Percentiles rank a stretch among this genome's conserved stretches.
Conservation (phyloP, 805 yeast genomes). For the Schwanniomyces yamadae region DNA sequence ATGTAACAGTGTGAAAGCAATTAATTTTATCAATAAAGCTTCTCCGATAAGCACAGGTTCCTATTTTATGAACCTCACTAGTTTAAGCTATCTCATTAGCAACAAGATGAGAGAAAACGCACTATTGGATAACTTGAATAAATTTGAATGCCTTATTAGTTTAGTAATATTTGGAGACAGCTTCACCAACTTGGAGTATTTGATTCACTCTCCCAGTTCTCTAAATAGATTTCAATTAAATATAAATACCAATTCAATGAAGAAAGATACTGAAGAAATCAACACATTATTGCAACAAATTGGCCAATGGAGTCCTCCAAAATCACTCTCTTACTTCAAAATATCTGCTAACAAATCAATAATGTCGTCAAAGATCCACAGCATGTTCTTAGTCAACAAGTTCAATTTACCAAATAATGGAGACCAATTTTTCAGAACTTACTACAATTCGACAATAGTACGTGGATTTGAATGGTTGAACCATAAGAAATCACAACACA, state of each 20-base stretch:
- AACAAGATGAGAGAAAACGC: too few species aligned
- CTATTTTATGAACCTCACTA: too few species aligned
- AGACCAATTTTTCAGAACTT: neutral
- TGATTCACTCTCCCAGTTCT: slow-evolving; percentile 1
- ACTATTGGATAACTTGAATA: neutral
- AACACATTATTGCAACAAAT: too few species aligned
- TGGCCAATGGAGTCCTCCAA: too few species aligned
- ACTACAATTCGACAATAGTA: neutral
- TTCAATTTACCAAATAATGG: neutral
- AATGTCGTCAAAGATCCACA: slow-evolving; percentile 7
- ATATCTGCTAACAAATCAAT: slow-evolving; percentile 6
- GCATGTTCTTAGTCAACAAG: slow-evolving; percentile 2
- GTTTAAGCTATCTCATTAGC: too few species aligned
- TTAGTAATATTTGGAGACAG: slow-evolving; percentile 2
- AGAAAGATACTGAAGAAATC: too few species aligned
- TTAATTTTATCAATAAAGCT: too few species aligned
- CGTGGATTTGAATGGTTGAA: neutral
- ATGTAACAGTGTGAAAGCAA: too few species aligned
- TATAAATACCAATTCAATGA: too few species aligned
- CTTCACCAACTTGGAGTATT: slow-evolving; percentile 1
- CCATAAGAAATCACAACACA: neutral
- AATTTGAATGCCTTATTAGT: neutral
- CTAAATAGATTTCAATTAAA: neutral
- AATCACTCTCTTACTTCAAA: slow-evolving; percentile 6
- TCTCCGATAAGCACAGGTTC: too few species aligned